A percentile compares a stretch with the other conserved stretches of the same genome.
phyloP scores from a whole-genome alignment of 306 rosid species.

The Dicorynia guianensis region DNA sequence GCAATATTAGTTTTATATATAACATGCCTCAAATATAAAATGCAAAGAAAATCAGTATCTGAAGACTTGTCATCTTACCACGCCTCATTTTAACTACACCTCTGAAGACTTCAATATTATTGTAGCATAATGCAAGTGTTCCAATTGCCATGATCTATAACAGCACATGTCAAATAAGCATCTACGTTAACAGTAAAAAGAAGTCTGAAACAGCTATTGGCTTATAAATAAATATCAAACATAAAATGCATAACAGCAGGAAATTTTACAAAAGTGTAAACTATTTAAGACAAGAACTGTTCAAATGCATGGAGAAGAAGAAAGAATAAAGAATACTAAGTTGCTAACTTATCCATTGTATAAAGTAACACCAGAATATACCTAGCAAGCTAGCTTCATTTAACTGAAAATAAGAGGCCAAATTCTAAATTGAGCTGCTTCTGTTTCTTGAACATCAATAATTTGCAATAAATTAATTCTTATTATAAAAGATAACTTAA shows the following conservation, averaged over 20 bases:
- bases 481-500: slow-evolving; percentile 11
- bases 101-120: slow-evolving; percentile 87
- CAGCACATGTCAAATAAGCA: slow-evolving; percentile 43
- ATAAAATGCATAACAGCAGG: slow-evolving; percentile 24
- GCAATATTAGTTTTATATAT: slow-evolving; percentile 23
- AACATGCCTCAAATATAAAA: slow-evolving; percentile 26
- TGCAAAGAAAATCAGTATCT: slow-evolving; percentile 22
- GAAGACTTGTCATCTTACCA: slow-evolving; percentile 61
- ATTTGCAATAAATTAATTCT: slow-evolving; percentile 8
- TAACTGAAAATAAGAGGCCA: slow-evolving; percentile 34
- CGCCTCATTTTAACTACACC: slow-evolving; percentile 99
- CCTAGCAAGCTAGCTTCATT: slow-evolving; percentile 23
- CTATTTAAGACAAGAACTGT: slow-evolving; percentile 9
- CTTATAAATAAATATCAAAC: background rate
- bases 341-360: background rate
- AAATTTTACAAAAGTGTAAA: slow-evolving; percentile 23
- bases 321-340: background rate
- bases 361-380: slow-evolving; percentile 11
- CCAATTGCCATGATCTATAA: slow-evolving; percentile 96
- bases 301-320: slow-evolving; percentile 11
- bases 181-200: slow-evolving; percentile 12
- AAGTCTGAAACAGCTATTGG: slow-evolving; percentile 9
- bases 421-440: slow-evolving; percentile 5
- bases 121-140: slow-evolving; percentile 89
- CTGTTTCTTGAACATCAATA: slow-evolving; percentile 31